Evolutionary conservation across 306 rosid genomes (phyloP).

Genomic region (Chamaecrista fasciculata): DNA sequence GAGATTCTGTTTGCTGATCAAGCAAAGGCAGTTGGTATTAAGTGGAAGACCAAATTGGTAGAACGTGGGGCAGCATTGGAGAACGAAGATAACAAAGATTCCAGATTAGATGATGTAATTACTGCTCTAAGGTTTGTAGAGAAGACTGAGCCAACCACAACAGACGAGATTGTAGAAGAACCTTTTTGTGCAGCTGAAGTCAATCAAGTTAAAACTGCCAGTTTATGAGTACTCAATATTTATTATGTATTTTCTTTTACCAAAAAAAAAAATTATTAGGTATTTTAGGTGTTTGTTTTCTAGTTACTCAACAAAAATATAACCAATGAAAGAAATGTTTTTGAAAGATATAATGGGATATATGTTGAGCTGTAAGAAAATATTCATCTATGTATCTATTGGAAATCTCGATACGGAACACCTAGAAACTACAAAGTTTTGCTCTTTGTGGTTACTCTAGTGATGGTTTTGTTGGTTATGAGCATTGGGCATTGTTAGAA

Average conservation of each 20-base stretch:
- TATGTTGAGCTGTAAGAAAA: not conserved
- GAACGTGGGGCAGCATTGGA: conserved; percentile 31
- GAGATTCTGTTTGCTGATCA: conserved; percentile 69
- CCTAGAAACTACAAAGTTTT: not conserved
- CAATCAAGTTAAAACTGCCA: conserved; percentile 31
- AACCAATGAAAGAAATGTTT: not conserved
- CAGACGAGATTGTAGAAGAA: conserved; percentile 36
- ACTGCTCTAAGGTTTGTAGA: conserved; percentile 15
- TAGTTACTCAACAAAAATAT: not conserved
- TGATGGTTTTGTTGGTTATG: no score
- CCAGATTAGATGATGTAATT: conserved; percentile 1
- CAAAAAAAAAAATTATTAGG: no score
- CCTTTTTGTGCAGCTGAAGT: conserved; percentile 44
- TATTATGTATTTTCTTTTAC: no score
- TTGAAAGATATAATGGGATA: not conserved
- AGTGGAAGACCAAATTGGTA: conserved; percentile 46
- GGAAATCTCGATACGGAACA: not conserved
- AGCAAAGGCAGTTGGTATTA: conserved; percentile 61
- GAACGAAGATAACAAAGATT: conserved; percentile 27
- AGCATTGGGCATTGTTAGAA: no score
- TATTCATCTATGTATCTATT: not conserved
- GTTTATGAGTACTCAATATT: conserved; percentile 14
- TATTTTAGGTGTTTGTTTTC: not conserved
- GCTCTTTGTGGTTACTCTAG: not conserved
- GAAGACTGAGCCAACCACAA: conserved; percentile 26